These are phyloP conservation scores for Scutellaria baicalensis DNA, from an alignment of 257 asterid genomes.

Conservation along the genomic window DNA sequence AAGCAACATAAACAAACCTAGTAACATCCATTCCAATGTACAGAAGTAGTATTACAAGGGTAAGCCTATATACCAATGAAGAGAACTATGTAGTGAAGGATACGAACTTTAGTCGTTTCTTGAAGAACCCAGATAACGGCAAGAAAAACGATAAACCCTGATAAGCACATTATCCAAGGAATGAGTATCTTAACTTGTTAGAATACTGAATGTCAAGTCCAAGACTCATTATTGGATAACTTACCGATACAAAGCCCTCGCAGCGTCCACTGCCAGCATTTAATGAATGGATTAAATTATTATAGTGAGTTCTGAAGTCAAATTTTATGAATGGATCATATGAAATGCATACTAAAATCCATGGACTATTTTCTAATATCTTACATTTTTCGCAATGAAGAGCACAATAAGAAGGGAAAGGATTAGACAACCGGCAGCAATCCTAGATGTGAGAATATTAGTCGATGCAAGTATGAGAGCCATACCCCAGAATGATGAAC, in stretches of 20 bases:
- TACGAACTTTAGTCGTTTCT: slow-evolving; percentile 61
- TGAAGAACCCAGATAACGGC: slow-evolving; percentile 81
- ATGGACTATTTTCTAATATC: slow-evolving; percentile 15
- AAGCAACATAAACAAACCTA: background rate
- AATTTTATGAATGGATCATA: background rate
- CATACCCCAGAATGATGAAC: slow-evolving; percentile 98
- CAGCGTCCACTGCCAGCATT: slow-evolving; percentile 77
- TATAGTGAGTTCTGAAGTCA: background rate
- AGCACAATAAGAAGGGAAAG: slow-evolving; percentile 75
- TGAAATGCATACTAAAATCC: background rate
- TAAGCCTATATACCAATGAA: slow-evolving; percentile 65
- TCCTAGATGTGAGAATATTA: slow-evolving; percentile 63
- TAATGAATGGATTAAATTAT: slow-evolving; percentile 1
- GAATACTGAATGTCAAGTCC: background rate
- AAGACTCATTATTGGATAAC: slow-evolving; percentile 18
- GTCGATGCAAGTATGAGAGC: slow-evolving; percentile 86
- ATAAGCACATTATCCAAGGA: slow-evolving; percentile 4
- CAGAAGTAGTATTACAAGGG: background rate
- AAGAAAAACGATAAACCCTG: slow-evolving; percentile 87
- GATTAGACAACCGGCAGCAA: slow-evolving; percentile 90
- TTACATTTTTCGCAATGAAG: slow-evolving; percentile 85
- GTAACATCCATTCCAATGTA: slow-evolving; percentile 1
- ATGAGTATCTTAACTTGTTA: background rate
- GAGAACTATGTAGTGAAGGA: slow-evolving; percentile 82
- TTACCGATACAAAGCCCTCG: slow-evolving; percentile 94